phyloP scores from a whole-genome alignment of 129 eudicot genomes.

The Centaurea solstitialis region DNA sequence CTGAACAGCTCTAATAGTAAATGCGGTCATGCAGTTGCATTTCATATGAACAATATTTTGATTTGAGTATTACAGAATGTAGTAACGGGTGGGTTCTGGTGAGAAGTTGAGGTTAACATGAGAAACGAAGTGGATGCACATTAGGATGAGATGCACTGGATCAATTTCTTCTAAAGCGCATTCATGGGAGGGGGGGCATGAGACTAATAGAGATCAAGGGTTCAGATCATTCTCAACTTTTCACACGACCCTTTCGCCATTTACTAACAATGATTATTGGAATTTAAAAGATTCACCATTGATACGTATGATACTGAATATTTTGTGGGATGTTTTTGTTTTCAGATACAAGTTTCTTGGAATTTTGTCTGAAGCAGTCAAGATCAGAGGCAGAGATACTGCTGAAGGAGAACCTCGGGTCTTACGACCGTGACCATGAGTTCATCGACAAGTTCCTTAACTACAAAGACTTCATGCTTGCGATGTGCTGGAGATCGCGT shows the following conservation, averaged over 20 bases:
- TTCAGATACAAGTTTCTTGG: constrained; percentile 88
- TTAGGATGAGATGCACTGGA: too few relatives aligned
- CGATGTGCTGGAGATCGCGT: constrained; percentile 65
- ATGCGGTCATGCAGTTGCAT: background rate
- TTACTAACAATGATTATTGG: too few relatives aligned
- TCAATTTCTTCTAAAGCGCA: too few relatives aligned
- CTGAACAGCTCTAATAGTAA: background rate
- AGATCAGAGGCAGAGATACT: constrained; percentile 70
- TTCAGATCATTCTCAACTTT: too few relatives aligned
- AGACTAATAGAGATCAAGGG: too few relatives aligned
- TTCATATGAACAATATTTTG: background rate
- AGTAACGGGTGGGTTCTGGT: background rate
- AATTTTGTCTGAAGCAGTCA: constrained; percentile 82
- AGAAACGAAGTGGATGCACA: too few relatives aligned
- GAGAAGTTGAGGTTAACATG: too few relatives aligned
- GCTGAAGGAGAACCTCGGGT: constrained; percentile 64
- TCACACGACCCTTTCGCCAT: too few relatives aligned
- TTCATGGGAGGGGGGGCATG: too few relatives aligned
- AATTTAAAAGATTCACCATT: background rate
- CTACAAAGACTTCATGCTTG: constrained; percentile 60
- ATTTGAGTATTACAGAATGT: background rate
- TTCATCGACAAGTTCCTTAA: constrained; percentile 73
- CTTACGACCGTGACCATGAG: constrained; percentile 60
- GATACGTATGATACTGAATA: background rate
- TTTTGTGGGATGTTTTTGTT: background rate